phyloP scores from a whole-genome alignment of 176 grass and related monocot genomes.

The Zea luxurians region DNA sequence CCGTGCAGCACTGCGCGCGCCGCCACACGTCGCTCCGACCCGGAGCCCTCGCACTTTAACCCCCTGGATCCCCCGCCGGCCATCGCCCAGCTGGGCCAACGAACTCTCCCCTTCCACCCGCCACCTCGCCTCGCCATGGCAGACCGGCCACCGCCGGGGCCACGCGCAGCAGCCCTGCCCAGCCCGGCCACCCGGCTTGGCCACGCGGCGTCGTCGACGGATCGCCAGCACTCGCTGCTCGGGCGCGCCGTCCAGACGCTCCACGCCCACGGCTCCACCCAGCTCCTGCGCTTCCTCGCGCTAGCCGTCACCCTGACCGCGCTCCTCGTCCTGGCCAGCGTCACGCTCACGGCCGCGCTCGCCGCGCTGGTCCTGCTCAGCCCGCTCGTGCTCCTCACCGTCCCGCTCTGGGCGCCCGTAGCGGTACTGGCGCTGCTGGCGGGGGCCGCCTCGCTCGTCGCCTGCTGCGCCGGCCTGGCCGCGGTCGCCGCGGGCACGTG shows the following conservation, averaged over 20 bases:
- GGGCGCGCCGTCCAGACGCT: conserved; percentile 30
- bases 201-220: neutral
- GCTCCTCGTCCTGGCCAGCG: conserved; percentile 53
- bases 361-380: conserved; percentile 46
- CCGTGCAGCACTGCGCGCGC: neutral
- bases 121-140: conserved; percentile 7
- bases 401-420: conserved; percentile 62
- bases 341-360: conserved; percentile 46
- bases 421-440: conserved; percentile 5
- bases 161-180: neutral
- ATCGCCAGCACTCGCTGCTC: neutral
- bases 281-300: conserved; percentile 59
- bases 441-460: conserved; percentile 34
- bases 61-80: neutral
- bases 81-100: neutral
- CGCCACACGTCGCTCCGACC: conserved; percentile 35
- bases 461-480: conserved; percentile 40
- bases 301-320: conserved; percentile 48
- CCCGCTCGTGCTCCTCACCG: conserved; percentile 58
- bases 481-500: conserved; percentile 50
- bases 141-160: conserved; percentile 27
- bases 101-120: neutral
- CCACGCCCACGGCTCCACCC: conserved; percentile 35
- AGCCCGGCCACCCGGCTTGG: neutral
- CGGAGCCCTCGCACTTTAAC: neutral